phyloP scores from a whole-genome alignment of 2,329 filamentous ascomycete species.

The Beauveria rudraprayagi region DNA sequence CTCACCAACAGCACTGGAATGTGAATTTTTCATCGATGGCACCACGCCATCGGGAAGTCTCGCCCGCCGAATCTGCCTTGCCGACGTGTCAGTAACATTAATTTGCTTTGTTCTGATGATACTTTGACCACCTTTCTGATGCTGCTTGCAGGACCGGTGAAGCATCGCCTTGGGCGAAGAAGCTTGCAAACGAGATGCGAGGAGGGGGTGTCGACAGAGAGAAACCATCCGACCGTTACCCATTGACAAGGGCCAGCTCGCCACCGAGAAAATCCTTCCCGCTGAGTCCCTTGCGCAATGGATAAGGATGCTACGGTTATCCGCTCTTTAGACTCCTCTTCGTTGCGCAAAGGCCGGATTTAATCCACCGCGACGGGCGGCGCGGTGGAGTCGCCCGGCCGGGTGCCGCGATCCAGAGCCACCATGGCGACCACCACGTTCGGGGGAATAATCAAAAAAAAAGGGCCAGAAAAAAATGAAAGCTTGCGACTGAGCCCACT shows the following conservation, averaged over 20 bases:
- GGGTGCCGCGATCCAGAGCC: constrained; percentile 5
- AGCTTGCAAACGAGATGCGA: neutral
- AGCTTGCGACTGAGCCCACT: neutral
- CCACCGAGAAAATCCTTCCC: neutral
- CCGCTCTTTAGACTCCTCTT: constrained; percentile 5
- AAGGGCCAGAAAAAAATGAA: neutral
- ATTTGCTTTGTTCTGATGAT: neutral
- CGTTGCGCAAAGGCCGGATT: neutral
- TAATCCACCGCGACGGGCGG: neutral
- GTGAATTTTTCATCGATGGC: neutral
- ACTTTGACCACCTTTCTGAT: neutral
- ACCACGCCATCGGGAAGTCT: neutral
- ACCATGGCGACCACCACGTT: neutral
- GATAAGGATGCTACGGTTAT: neutral
- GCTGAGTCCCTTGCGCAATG: neutral
- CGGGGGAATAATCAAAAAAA: neutral
- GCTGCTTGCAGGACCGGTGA: neutral
- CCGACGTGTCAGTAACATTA: neutral
- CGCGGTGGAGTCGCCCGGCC: constrained; percentile 9
- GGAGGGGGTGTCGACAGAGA: neutral
- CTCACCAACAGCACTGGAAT: constrained; percentile 10
- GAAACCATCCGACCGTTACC: neutral
- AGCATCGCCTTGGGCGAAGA: neutral
- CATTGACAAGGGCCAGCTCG: neutral
- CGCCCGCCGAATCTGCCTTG: neutral